phyloP scores from a whole-genome alignment of 179 eudicot species.

The Nepenthes alata region DNA sequence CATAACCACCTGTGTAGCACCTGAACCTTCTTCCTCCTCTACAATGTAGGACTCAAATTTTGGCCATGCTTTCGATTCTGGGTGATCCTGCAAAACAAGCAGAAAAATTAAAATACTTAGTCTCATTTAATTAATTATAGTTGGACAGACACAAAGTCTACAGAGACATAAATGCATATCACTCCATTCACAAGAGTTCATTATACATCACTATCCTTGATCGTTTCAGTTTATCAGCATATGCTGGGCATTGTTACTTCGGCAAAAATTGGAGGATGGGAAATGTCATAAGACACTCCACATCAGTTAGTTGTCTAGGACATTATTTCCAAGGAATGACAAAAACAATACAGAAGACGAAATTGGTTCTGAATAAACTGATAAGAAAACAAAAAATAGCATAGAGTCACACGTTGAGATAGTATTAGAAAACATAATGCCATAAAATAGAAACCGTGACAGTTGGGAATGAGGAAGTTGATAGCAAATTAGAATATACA shows the following conservation, averaged over 20 bases:
- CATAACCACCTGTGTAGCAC: conserved; percentile 19
- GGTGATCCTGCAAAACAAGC: conserved; percentile 31
- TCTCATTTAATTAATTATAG: not conserved
- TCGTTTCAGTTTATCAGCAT: too few relatives aligned
- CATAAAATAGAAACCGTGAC: too few relatives aligned
- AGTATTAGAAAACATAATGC: too few relatives aligned
- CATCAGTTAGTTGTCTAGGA: too few relatives aligned
- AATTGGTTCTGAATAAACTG: too few relatives aligned
- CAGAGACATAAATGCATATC: too few relatives aligned
- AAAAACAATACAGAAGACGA: too few relatives aligned
- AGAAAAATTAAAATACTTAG: not conserved
- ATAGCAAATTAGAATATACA: not conserved
- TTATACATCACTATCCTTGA: not conserved
- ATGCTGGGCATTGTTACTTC: too few relatives aligned
- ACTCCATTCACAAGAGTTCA: not conserved
- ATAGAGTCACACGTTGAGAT: too few relatives aligned
- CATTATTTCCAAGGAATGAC: too few relatives aligned
- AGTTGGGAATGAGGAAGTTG: too few relatives aligned
- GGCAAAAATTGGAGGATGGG: not conserved
- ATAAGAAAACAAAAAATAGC: too few relatives aligned
- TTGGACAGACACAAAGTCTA: not conserved
- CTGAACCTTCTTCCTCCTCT: conserved; percentile 98
- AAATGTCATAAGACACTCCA: not conserved
- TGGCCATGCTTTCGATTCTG: conserved; percentile 37
- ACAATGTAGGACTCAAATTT: conserved; percentile 53